A percentile compares a stretch with the other conserved stretches of the same genome.
Conservation (phyloP, 371 early-diverging fungal genomes). For the Rhizopus arrhizus region DNA sequence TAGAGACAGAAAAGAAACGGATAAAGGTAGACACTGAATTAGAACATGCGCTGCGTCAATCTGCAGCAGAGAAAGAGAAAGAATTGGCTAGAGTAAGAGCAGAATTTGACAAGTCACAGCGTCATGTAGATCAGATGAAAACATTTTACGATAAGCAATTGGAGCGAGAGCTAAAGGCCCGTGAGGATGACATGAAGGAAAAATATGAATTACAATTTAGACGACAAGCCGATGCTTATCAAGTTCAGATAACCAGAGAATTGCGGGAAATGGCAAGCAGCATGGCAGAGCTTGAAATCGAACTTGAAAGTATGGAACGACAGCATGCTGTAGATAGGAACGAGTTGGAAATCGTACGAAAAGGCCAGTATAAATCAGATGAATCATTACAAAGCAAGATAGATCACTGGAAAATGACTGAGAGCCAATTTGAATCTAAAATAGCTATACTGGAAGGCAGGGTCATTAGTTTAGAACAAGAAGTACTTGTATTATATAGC, state of each 20-base stretch:
- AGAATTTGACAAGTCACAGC: conserved; percentile 10
- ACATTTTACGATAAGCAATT: conserved; percentile 6
- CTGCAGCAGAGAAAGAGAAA: conserved; percentile 23
- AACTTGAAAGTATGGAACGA: conserved; percentile 18
- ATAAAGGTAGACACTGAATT: conserved; percentile 3
- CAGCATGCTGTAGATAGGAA: conserved; percentile 10
- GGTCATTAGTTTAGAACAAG: conserved; percentile 16
- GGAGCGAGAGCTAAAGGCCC: conserved; percentile 9
- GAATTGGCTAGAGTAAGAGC: conserved; percentile 12
- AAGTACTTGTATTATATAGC: conserved; percentile 22
- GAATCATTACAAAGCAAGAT: not conserved
- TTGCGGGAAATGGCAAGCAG: conserved; percentile 19
- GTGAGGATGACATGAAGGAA: conserved; percentile 6
- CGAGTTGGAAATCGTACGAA: not conserved
- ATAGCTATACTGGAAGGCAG: conserved; percentile 9
- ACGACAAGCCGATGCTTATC: conserved; percentile 5
- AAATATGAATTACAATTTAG: not conserved
- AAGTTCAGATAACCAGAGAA: conserved; percentile 27
- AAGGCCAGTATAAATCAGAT: not conserved
- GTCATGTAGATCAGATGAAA: conserved; percentile 4
- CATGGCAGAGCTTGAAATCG: conserved; percentile 26
- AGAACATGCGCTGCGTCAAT: conserved; percentile 20
- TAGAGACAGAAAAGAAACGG: not conserved
- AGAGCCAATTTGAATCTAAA: not conserved
- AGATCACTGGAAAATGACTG: conserved; percentile 1